Percentiles rank a stretch among this genome's conserved stretches.
Conservation (phyloP, 1,139 yeast genomes). For the Suhomyces ambrosiae region DNA sequence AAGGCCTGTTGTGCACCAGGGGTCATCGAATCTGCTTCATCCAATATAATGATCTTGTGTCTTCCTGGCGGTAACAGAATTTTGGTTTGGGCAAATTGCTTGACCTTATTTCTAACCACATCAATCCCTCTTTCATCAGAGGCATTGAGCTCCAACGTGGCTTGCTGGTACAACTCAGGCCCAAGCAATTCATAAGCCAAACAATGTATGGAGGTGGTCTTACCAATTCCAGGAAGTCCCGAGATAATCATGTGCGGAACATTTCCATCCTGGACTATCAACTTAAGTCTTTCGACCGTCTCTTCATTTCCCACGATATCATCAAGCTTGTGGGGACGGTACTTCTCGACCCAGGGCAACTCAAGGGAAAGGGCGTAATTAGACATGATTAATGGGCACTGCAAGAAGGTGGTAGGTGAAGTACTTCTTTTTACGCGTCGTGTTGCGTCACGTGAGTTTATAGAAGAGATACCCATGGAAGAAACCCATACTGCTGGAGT, state of each 20-base stretch:
- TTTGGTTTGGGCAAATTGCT: constrained; percentile 73
- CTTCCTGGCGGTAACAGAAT: constrained; percentile 54
- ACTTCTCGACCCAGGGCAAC: constrained; percentile 87
- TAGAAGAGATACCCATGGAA: too few relatives aligned
- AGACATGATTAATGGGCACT: constrained; percentile 16
- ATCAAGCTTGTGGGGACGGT: constrained; percentile 74
- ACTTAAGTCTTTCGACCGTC: constrained; percentile 78
- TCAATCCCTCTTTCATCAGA: constrained; percentile 55
- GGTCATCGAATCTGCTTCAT: constrained; percentile 98
- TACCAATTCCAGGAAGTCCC: constrained; percentile 96
- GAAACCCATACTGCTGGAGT: too few relatives aligned
- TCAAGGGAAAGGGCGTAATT: constrained; percentile 35
- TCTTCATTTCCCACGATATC: constrained; percentile 95
- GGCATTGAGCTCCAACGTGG: constrained; percentile 77
- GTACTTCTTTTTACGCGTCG: constrained; percentile 8
- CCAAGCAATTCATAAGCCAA: constrained; percentile 85
- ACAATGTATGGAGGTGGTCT: constrained; percentile 91
- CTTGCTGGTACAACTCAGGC: constrained; percentile 64
- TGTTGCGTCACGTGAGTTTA: constrained; percentile 4
- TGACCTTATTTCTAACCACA: constrained; percentile 50
- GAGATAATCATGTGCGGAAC: constrained; percentile 96
- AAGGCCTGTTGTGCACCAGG: constrained; percentile 98
- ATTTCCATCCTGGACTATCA: constrained; percentile 89
- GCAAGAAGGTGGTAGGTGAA: too few relatives aligned
- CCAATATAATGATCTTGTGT: constrained; percentile 87